Evolutionary conservation across 2,329 filamentous ascomycete genomes (phyloP).

Genomic region (Myriosclerotinia duriaeana): DNA sequence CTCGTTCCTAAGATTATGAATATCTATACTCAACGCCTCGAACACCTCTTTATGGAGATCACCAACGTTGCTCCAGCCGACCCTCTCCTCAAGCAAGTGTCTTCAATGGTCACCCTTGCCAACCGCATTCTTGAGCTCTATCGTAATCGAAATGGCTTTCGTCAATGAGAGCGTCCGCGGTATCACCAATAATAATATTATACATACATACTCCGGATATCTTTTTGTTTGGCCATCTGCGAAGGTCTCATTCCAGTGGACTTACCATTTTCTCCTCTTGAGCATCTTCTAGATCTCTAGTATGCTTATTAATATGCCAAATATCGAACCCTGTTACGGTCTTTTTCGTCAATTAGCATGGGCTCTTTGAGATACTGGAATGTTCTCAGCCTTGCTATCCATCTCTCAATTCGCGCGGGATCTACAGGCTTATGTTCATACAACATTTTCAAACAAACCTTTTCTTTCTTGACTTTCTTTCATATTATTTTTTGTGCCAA

Average conservation of each 20-base stretch:
- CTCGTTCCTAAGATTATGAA: conserved; percentile 59
- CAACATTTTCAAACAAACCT: neutral
- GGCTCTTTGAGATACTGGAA: conserved; percentile 37
- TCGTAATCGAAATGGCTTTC: conserved; percentile 24
- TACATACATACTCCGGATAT: conserved; percentile 16
- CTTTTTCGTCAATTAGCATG: conserved; percentile 25
- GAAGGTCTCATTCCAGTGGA: neutral
- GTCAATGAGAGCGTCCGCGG: neutral
- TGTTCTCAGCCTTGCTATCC: conserved; percentile 34
- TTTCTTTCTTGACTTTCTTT: conserved; percentile 17
- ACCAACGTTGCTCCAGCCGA: conserved; percentile 50
- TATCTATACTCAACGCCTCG: conserved; percentile 53
- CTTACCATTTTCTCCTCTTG: conserved; percentile 29
- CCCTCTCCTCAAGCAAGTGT: conserved; percentile 50
- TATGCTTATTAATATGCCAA: conserved; percentile 30
- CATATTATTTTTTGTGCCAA: conserved; percentile 16
- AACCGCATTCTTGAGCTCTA: conserved; percentile 39
- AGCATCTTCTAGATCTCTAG: conserved; percentile 31
- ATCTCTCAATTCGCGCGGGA: neutral
- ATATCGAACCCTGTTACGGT: conserved; percentile 24
- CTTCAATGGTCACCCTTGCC: conserved; percentile 44
- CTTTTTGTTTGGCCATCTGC: neutral
- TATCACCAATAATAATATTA: neutral
- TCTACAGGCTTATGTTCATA: conserved; percentile 15
- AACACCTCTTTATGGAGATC: conserved; percentile 54